Evolutionary conservation across 768 basidiomycete genomes (phyloP).

Genomic region (Macrolepiota albuminosa): DNA sequence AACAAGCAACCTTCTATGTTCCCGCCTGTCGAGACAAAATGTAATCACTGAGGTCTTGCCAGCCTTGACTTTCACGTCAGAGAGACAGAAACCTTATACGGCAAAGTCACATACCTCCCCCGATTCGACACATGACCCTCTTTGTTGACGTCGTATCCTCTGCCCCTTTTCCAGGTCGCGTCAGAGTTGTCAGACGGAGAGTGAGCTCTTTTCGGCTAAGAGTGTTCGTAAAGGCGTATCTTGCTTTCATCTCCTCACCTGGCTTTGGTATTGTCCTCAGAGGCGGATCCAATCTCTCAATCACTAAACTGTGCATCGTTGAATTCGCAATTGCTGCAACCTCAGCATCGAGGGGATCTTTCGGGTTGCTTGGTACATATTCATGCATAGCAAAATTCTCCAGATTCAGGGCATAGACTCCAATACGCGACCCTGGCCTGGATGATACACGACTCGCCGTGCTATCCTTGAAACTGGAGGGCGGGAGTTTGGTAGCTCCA

Average conservation of each 20-base stretch:
- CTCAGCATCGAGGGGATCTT: conserved; percentile 81
- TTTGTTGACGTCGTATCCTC: conserved; percentile 50
- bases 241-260: conserved; percentile 77
- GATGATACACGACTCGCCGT: conserved; percentile 53
- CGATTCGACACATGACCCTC: conserved; percentile 91
- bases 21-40: conserved; percentile 75
- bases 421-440: conserved; percentile 60
- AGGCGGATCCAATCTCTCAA: conserved; percentile 80
- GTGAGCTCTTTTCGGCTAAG: conserved; percentile 72
- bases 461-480: conserved; percentile 72
- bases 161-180: conserved; percentile 49
- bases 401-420: conserved; percentile 55
- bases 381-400: conserved; percentile 51
- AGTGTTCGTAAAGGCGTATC: conserved; percentile 76
- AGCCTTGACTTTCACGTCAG: conserved; percentile 39
- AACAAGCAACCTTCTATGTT: conserved; percentile 29
- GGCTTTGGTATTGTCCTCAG: conserved; percentile 59
- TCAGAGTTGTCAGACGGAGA: conserved; percentile 75
- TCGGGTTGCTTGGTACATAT: conserved; percentile 60
- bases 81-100: background rate
- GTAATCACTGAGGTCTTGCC: conserved; percentile 77
- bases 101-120: conserved; percentile 56
- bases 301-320: conserved; percentile 68
- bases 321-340: conserved; percentile 73
- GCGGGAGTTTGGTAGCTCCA: conserved; percentile 43